These are phyloP conservation scores for Wickerhamomyces sp. DNA, from an alignment of 1,139 yeast species.

Conservation along the genomic window DNA sequence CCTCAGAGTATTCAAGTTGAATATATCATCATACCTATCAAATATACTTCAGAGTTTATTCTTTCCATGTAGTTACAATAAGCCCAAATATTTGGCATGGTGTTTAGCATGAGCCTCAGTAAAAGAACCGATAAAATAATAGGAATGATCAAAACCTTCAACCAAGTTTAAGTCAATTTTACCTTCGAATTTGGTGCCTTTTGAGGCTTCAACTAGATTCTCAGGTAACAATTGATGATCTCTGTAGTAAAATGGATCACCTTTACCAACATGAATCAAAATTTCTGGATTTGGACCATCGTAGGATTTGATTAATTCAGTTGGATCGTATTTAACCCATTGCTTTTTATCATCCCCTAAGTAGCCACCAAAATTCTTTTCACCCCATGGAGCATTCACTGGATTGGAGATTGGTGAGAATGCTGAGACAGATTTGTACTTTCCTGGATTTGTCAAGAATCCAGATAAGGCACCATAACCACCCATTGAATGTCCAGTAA, in stretches of 20 bases:
- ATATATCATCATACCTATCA: no score
- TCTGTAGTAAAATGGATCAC: slow-evolving; percentile 62
- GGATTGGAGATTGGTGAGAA: slow-evolving; percentile 92
- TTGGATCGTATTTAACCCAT: slow-evolving; percentile 82
- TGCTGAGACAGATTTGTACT: slow-evolving; percentile 80
- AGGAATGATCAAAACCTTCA: slow-evolving; percentile 89
- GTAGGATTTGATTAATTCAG: slow-evolving; percentile 57
- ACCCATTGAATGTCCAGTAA: slow-evolving; percentile 98
- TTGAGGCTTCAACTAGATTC: slow-evolving; percentile 60
- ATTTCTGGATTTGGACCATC: slow-evolving; percentile 38
- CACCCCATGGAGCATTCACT: slow-evolving; percentile 74
- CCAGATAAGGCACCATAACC: slow-evolving; percentile 90
- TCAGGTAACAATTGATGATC: slow-evolving; percentile 75
- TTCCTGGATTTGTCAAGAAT: slow-evolving; percentile 66
- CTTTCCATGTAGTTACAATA: slow-evolving; percentile 22
- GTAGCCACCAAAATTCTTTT: slow-evolving; percentile 75
- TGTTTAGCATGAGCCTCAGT: slow-evolving; percentile 81
- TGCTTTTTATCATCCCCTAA: slow-evolving; percentile 51
- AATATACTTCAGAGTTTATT: neutral
- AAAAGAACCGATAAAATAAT: slow-evolving; percentile 78
- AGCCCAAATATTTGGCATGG: slow-evolving; percentile 77
- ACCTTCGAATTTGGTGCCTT: slow-evolving; percentile 53
- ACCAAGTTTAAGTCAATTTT: slow-evolving; percentile 58
- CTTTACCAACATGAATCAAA: slow-evolving; percentile 78
- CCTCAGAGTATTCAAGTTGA: no score